Evolutionary conservation across 257 asterid species (phyloP), one percentile per base, ranked within the genome.

Genomic region (Cynanchum wilfordii): DNA sequence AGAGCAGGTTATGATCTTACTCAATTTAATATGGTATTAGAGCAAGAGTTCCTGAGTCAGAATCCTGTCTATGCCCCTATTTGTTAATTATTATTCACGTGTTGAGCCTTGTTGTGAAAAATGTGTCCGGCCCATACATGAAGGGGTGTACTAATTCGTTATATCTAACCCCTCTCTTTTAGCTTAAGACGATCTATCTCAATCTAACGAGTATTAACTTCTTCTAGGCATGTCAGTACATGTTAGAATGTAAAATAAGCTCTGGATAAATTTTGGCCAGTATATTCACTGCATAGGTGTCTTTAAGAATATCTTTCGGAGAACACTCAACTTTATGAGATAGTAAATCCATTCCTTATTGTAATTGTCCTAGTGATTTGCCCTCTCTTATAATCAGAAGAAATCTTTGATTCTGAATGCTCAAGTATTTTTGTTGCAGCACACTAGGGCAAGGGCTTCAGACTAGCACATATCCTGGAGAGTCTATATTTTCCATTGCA

Each of bases 361-460:
- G 27, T 44, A 25, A 47, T 57, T 52, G n/a, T 66, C 10, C 29
- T 60, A 6, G 30, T 16, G 49, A 63, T 63, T 17, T 63, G 7
- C 67, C 45, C 29, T 59, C 66, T 24, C 5, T 30, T 1, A 19
- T 52, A 52, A 52, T 50, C 57, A 7, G 2, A 25, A 30, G 12
- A 30, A 62, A 63, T 33, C 68, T 63, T 63, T 63, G 49, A 63
- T 30, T 33, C 13, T 7, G 47, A 63, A 63, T 33, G 11, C 49
- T 38, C 17, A 64, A 64, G 57, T 71, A 17, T 22, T 47, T 73
- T 25, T 64, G 51, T 50, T 74, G 83, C 90, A 95, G 99, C 83
- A 91, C 99, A 54, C 98, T 91, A 78, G 99, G 99, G 42, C 99
- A 95, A 84, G 98, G 98, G 75, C 96, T 95, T 77, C 79, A 92